phyloP scores from a whole-genome alignment of 2,329 filamentous ascomycete species.

The Keithomyces neogunnii region DNA sequence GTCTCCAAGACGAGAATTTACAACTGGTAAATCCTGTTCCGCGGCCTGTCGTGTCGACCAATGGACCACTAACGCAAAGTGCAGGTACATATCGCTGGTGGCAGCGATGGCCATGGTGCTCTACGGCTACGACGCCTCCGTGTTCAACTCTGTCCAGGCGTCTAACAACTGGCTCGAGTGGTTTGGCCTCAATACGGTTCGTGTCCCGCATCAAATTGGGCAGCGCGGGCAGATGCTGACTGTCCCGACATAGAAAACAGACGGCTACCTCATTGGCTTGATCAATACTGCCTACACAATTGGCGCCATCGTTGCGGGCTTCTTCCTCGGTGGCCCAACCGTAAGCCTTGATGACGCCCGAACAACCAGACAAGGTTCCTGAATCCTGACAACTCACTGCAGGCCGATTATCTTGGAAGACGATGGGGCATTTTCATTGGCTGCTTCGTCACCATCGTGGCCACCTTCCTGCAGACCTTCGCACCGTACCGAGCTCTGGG shows the following conservation, averaged over 20 bases:
- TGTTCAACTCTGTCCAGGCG: slow-evolving; percentile 64
- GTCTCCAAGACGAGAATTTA: slow-evolving; percentile 22
- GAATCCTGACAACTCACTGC: slow-evolving; percentile 12
- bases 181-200: slow-evolving; percentile 41
- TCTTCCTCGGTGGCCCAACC: slow-evolving; percentile 58
- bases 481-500: slow-evolving; percentile 51
- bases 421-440: slow-evolving; percentile 58
- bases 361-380: too few species aligned
- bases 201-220: slow-evolving; percentile 4
- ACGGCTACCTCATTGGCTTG: slow-evolving; percentile 36
- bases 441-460: slow-evolving; percentile 55
- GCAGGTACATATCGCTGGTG: slow-evolving; percentile 59
- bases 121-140: slow-evolving; percentile 66
- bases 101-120: slow-evolving; percentile 68
- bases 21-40: slow-evolving; percentile 12
- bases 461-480: slow-evolving; percentile 62
- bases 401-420: slow-evolving; percentile 51
- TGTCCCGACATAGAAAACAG: slow-evolving; percentile 20
- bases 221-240: too few species aligned
- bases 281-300: slow-evolving; percentile 65
- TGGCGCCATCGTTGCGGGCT: slow-evolving; percentile 60
- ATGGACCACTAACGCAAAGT: not conserved
- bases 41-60: too few species aligned
- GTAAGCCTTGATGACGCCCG: slow-evolving; percentile 20
- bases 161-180: slow-evolving; percentile 58